Evolutionary conservation across 2,329 filamentous ascomycete species (phyloP).

Genomic region (Claviceps pusilla): DNA sequence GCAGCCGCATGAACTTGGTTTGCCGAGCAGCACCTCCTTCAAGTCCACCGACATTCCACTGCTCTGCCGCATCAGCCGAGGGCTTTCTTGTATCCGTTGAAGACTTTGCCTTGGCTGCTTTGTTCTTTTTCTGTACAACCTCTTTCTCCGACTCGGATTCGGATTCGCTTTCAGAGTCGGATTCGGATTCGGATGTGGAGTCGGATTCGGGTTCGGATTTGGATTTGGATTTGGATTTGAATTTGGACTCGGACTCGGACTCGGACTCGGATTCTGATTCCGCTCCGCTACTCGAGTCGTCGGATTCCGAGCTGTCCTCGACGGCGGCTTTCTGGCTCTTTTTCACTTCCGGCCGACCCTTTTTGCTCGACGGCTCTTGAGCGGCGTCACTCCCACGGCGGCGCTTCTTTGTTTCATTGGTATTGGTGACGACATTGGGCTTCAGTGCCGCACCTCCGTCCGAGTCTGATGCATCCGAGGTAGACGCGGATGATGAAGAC

Average conservation of each 20-base stretch:
- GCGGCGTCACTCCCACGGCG: conserved; percentile 13
- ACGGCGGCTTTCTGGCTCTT: not conserved
- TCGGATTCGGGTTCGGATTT: not conserved
- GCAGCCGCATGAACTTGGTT: conserved; percentile 40
- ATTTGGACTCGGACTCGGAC: not conserved
- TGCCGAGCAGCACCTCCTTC: conserved; percentile 36
- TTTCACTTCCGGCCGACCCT: not conserved
- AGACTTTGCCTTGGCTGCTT: not conserved
- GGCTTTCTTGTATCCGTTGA: conserved; percentile 8
- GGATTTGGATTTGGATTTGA: not conserved
- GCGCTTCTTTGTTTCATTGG: conserved; percentile 18
- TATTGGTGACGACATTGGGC: conserved; percentile 9
- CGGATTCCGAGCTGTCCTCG: not conserved
- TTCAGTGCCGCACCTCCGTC: conserved; percentile 13
- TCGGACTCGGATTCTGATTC: conserved; percentile 1
- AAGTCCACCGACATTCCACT: conserved; percentile 39
- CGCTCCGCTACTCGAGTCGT: not conserved
- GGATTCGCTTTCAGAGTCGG: no score
- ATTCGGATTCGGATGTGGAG: no score
- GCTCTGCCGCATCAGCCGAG: conserved; percentile 18
- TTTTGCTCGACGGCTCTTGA: conserved; percentile 10
- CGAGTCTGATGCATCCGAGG: conserved; percentile 10
- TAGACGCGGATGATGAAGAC: conserved; percentile 9
- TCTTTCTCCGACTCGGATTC: not conserved
- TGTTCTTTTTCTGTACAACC: not conserved